Evolutionary conservation across 805 yeast genomes (phyloP).

Genomic region (Metschnikowia dekortorum): DNA sequence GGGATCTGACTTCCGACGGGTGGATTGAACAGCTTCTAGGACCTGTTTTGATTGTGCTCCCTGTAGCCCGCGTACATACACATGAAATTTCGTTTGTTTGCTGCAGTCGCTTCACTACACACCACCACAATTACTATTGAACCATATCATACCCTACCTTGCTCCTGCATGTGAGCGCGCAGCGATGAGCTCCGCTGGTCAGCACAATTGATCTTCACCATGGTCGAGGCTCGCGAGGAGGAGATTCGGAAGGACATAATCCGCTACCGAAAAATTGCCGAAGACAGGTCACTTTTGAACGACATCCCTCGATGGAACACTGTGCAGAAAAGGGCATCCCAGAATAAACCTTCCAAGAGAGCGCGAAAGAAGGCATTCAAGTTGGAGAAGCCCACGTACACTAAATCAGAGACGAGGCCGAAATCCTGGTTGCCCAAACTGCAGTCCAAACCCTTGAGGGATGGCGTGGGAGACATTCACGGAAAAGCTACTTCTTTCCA

Average conservation of each 20-base stretch:
- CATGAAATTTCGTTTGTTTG: too few relatives aligned
- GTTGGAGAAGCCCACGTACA: background rate
- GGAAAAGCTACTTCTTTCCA: constrained; percentile 15
- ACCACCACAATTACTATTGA: too few relatives aligned
- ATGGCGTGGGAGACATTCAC: background rate
- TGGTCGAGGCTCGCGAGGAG: background rate
- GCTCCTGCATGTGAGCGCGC: background rate
- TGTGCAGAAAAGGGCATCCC: background rate
- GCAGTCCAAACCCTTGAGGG: background rate
- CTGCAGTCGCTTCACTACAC: too few relatives aligned
- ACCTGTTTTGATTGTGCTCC: too few relatives aligned
- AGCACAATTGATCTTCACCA: background rate
- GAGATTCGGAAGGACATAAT: constrained; percentile 19
- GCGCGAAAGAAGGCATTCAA: background rate
- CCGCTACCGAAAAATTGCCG: constrained; percentile 17
- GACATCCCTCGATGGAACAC: background rate
- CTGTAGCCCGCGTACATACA: too few relatives aligned
- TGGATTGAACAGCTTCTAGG: too few relatives aligned
- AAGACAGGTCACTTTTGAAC: constrained; percentile 6
- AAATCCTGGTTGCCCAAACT: background rate
- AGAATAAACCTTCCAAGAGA: background rate
- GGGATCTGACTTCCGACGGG: too few relatives aligned
- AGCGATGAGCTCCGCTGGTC: background rate
- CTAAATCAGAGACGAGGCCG: background rate
- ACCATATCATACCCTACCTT: too few relatives aligned